A percentile compares a stretch with the other conserved stretches of the same genome.
phyloP scores from a whole-genome alignment of 345 rosid genomes.

The Eucalyptus cloeziana region DNA sequence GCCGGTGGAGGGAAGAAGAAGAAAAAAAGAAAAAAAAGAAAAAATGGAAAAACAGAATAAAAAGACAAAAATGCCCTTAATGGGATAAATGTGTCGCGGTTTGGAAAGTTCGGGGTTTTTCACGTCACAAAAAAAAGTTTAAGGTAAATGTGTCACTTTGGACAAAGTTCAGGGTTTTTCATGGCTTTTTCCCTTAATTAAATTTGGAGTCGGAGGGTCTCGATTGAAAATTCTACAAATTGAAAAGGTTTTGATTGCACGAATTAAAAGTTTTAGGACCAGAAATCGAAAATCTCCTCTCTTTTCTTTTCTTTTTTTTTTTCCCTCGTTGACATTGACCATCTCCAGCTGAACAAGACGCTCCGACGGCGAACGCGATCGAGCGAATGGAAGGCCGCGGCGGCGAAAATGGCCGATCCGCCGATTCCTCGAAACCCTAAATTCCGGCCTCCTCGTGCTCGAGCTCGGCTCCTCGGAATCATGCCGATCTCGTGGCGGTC shows the following conservation, averaged over 20 bases:
- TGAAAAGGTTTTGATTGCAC: neutral
- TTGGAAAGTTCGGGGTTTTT: no score
- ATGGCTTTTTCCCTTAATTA: no score
- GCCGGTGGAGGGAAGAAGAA: no score
- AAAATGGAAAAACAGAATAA: no score
- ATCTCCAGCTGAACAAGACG: neutral
- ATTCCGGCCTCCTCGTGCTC: neutral
- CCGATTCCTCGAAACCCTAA: constrained; percentile 5
- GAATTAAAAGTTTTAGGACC: neutral
- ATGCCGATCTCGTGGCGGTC: constrained; percentile 12
- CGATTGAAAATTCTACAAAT: neutral
- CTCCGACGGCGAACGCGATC: neutral
- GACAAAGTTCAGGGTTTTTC: no score
- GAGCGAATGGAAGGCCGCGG: neutral
- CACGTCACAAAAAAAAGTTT: no score
- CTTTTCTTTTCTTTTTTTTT: neutral
- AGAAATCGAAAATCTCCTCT: neutral
- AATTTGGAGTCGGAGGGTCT: neutral
- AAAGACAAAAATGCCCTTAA: no score
- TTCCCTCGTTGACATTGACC: neutral
- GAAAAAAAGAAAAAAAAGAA: no score
- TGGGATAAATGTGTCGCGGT: no score
- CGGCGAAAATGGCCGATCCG: neutral
- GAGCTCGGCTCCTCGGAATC: neutral
- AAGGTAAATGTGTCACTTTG: no score